Conservation (phyloP, 129 eudicot species). For the Erigeron canadensis region DNA sequence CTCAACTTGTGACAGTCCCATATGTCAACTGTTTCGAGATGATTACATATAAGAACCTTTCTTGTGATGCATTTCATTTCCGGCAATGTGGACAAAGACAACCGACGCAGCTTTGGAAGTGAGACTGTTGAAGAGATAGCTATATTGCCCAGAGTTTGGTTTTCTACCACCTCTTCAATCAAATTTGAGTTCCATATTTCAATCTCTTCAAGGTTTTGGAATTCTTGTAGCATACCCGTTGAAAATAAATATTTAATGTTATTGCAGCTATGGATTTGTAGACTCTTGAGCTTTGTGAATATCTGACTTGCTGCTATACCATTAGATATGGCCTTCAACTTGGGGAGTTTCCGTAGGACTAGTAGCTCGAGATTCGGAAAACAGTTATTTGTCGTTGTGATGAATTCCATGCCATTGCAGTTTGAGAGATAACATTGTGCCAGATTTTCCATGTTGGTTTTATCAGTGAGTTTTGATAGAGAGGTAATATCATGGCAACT, state of each 20-base stretch:
- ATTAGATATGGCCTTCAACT: conserved; percentile 30
- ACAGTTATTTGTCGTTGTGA: conserved; percentile 17
- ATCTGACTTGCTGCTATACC: conserved; percentile 25
- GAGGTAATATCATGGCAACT: conserved; percentile 40
- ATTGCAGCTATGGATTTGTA: conserved; percentile 41
- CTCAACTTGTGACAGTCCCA: conserved; percentile 37
- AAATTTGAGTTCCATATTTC: conserved; percentile 36
- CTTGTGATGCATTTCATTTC: conserved; percentile 32
- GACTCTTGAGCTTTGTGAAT: conserved; percentile 34
- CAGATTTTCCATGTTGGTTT: conserved; percentile 25
- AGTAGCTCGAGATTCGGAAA: conserved; percentile 36
- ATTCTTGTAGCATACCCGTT: conserved; percentile 26
- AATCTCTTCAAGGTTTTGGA: conserved; percentile 38
- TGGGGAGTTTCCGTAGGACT: conserved; percentile 39
- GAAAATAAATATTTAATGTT: conserved; percentile 32
- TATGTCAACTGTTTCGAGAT: conserved; percentile 36
- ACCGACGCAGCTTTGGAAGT: conserved; percentile 39
- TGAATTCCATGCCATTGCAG: conserved; percentile 31
- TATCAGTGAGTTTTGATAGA: conserved; percentile 21
- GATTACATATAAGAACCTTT: conserved; percentile 27
- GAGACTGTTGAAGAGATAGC: conserved; percentile 7
- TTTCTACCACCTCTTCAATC: conserved; percentile 32
- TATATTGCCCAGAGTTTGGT: conserved; percentile 15
- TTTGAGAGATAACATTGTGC: conserved; percentile 36
- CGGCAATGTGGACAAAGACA: conserved; percentile 34